Evolutionary conservation across 2,329 filamentous ascomycete species (phyloP).

Genomic region (Xylaria sp.): DNA sequence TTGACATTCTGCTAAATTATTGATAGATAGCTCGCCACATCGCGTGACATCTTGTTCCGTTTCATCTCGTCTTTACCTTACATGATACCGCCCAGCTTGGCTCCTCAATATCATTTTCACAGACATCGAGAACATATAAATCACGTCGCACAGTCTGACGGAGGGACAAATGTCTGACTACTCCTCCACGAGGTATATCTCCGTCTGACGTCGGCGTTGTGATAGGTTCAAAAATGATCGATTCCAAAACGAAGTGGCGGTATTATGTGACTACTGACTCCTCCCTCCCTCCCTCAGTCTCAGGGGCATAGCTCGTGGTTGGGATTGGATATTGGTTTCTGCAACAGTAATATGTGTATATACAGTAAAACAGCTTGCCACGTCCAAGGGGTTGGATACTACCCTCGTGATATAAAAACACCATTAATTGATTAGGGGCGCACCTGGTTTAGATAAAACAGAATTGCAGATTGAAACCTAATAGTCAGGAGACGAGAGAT

Average conservation of each 20-base stretch:
- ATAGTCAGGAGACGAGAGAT: too few species aligned
- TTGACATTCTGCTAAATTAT: neutral
- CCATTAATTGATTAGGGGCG: too few species aligned
- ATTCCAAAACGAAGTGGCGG: neutral
- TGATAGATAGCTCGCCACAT: neutral
- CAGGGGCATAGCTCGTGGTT: neutral
- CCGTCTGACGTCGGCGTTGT: neutral
- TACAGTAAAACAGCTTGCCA: too few species aligned
- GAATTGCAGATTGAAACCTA: neutral
- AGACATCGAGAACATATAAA: neutral
- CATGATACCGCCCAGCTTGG: neutral
- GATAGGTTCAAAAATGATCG: neutral
- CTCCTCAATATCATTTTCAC: neutral
- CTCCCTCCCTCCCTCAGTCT: neutral
- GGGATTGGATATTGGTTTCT: too few species aligned
- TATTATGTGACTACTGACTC: neutral
- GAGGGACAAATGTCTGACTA: neutral
- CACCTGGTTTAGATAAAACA: neutral
- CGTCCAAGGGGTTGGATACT: too few species aligned
- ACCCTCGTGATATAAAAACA: too few species aligned
- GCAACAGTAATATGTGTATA: too few species aligned
- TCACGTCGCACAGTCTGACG: neutral
- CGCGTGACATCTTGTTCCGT: neutral
- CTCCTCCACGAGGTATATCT: neutral
- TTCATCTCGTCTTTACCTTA: neutral